Evolutionary conservation across 257 asterid species (phyloP).

Genomic region (Hygrophila difformis): DNA sequence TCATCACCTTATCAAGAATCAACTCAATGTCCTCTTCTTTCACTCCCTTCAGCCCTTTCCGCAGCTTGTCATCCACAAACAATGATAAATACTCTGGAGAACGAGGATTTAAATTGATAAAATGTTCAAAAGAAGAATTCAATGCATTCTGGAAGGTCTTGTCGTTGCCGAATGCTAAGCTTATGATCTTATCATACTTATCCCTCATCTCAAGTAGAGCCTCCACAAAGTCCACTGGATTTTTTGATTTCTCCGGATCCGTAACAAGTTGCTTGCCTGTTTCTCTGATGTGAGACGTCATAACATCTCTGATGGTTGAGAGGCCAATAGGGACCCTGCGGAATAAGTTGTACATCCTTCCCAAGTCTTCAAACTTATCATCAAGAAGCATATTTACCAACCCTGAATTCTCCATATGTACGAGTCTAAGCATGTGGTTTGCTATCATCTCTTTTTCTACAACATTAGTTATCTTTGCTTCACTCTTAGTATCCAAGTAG

Average conservation of each 20-base stretch:
- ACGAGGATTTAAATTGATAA: constrained; percentile 49
- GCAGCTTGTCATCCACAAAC: constrained; percentile 50
- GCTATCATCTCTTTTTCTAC: constrained; percentile 86
- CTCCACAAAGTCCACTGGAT: constrained; percentile 74
- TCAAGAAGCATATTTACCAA: constrained; percentile 70
- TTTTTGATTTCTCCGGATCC: constrained; percentile 77
- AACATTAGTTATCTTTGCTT: constrained; percentile 56
- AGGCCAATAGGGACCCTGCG: constrained; percentile 62
- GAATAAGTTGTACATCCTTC: constrained; percentile 72
- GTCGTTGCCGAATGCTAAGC: constrained; percentile 40
- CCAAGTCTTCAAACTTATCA: constrained; percentile 68
- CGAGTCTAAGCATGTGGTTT: constrained; percentile 70
- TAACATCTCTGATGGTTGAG: constrained; percentile 51
- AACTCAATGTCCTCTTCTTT: constrained; percentile 51
- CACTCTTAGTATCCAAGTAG: constrained; percentile 70
- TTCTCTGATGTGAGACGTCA: constrained; percentile 79
- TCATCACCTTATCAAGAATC: constrained; percentile 57
- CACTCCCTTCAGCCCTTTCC: constrained; percentile 51
- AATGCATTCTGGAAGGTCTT: constrained; percentile 56
- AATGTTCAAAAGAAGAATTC: constrained; percentile 50
- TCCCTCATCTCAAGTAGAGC: constrained; percentile 49
- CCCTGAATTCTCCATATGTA: constrained; percentile 87
- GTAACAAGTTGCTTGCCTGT: constrained; percentile 80
- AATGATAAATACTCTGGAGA: constrained; percentile 57
- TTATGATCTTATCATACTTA: constrained; percentile 45